Evolutionary conservation across 352 stramenopile species (phyloP).

Genomic region (Pythium aquatile): DNA sequence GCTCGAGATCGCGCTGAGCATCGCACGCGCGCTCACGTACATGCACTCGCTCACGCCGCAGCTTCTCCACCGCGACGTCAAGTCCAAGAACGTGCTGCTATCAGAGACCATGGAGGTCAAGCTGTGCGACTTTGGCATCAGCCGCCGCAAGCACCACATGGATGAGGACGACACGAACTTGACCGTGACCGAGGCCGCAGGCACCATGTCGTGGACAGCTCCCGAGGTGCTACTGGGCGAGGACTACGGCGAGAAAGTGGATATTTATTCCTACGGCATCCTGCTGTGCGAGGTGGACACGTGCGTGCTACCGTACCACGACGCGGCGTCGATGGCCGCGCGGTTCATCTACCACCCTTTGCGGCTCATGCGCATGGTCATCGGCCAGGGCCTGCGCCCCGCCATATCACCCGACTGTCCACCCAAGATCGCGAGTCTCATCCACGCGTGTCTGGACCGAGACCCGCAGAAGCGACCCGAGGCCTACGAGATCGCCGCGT

Average conservation of each 20-base stretch:
- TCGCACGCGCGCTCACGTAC: slow-evolving; percentile 73
- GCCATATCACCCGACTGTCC: slow-evolving; percentile 53
- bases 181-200: slow-evolving; percentile 47
- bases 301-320: slow-evolving; percentile 65
- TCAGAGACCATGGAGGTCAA: slow-evolving; percentile 49
- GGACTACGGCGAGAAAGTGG: slow-evolving; percentile 70
- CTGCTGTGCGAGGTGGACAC: slow-evolving; percentile 73
- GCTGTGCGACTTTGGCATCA: slow-evolving; percentile 53
- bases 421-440: slow-evolving; percentile 55
- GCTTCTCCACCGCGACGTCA: slow-evolving; percentile 85
- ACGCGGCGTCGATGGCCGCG: slow-evolving; percentile 40
- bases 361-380: slow-evolving; percentile 53
- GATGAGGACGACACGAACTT: slow-evolving; percentile 45
- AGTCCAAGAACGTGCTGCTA: slow-evolving; percentile 88
- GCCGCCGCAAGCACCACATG: slow-evolving; percentile 42
- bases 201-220: slow-evolving; percentile 65
- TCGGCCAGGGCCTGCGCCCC: slow-evolving; percentile 51
- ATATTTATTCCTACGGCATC: slow-evolving; percentile 79
- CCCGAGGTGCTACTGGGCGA: slow-evolving; percentile 63
- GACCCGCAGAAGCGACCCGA: slow-evolving; percentile 50
- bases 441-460: slow-evolving; percentile 49
- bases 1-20: slow-evolving; percentile 48
- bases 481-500: slow-evolving; percentile 39
- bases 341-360: slow-evolving; percentile 53
- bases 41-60: slow-evolving; percentile 75